Evolutionary conservation across 2,329 filamentous ascomycete species (phyloP).

Genomic region (Aspergillus sp.): DNA sequence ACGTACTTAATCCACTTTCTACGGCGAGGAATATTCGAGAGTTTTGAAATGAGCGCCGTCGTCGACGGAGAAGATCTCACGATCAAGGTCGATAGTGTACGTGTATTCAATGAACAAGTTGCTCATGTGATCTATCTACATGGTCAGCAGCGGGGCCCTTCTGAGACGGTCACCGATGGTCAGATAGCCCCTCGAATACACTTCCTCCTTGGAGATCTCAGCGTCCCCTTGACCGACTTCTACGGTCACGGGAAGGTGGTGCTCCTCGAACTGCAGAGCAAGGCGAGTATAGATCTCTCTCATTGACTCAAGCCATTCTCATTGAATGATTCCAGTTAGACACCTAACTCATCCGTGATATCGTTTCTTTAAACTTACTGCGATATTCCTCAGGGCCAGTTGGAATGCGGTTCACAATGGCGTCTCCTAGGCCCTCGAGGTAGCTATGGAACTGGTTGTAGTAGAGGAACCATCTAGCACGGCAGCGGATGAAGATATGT

Average conservation of each 20-base stretch:
- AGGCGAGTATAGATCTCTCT: slow-evolving; percentile 5
- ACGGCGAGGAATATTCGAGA: slow-evolving; percentile 6
- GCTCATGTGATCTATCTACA: not conserved
- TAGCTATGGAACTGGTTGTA: slow-evolving; percentile 14
- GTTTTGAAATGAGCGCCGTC: slow-evolving; percentile 3
- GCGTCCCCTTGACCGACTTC: slow-evolving; percentile 1
- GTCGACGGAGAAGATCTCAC: slow-evolving; percentile 11
- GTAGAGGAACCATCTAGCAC: slow-evolving; percentile 14
- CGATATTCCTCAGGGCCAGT: slow-evolving; percentile 7
- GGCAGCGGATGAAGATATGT: slow-evolving; percentile 10
- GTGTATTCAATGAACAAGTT: slow-evolving; percentile 7
- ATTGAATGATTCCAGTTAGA: not conserved
- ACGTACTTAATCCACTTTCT: slow-evolving; percentile 9
- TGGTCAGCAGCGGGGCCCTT: slow-evolving; percentile 4
- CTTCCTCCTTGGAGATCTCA: not conserved
- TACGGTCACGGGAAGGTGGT: slow-evolving; percentile 6
- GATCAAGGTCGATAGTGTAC: slow-evolving; percentile 15
- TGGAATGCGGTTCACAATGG: slow-evolving; percentile 11
- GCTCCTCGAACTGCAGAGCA: slow-evolving; percentile 6
- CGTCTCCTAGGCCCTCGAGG: slow-evolving; percentile 12
- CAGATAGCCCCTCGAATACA: slow-evolving; percentile 7
- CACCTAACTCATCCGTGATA: not conserved
- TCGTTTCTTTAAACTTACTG: slow-evolving; percentile 3
- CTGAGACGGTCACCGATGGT: slow-evolving; percentile 10
- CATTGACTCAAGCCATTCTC: slow-evolving; percentile 12